A percentile compares a stretch with the other conserved stretches of the same genome.
Conservation (phyloP, 2,329 filamentous ascomycete genomes). For the Drechslerella stenobrocha region DNA sequence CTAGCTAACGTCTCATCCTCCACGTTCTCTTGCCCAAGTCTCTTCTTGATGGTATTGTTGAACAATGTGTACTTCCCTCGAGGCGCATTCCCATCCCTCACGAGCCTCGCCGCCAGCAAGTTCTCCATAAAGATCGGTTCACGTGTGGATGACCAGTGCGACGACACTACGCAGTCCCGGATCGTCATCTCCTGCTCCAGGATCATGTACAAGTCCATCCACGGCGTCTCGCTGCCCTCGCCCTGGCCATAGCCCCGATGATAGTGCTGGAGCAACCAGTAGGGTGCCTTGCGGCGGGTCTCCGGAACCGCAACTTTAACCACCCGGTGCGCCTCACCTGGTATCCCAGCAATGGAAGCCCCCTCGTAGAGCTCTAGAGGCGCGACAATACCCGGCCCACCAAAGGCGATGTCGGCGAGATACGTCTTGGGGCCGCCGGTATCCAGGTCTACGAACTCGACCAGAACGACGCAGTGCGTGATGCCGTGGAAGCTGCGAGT, state of each 20-base stretch:
- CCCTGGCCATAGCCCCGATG: background rate
- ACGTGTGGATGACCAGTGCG: constrained; percentile 18
- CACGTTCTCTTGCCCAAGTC: background rate
- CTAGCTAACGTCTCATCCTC: constrained; percentile 10
- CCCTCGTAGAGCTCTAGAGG: constrained; percentile 22
- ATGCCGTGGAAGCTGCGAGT: constrained; percentile 25
- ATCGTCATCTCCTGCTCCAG: constrained; percentile 28
- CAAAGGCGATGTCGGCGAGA: constrained; percentile 24
- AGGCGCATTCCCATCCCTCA: constrained; percentile 18
- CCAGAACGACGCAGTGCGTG: constrained; percentile 26
- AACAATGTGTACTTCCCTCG: constrained; percentile 30
- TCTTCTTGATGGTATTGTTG: constrained; percentile 24
- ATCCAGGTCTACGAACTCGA: constrained; percentile 24
- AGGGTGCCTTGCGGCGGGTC: constrained; percentile 12
- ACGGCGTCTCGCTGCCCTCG: background rate
- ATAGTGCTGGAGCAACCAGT: constrained; percentile 27
- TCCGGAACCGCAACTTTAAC: constrained; percentile 24
- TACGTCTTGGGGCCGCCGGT: constrained; percentile 1
- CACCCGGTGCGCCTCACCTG: constrained; percentile 20
- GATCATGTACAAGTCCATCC: constrained; percentile 39
- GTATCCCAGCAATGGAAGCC: constrained; percentile 11
- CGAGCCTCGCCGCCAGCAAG: constrained; percentile 21
- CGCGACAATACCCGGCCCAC: constrained; percentile 9
- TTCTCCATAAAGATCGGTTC: constrained; percentile 24
- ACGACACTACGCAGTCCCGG: constrained; percentile 30